Conservation (phyloP, 1,284 basidiomycete genomes). For the Ustilago lituana region DNA sequence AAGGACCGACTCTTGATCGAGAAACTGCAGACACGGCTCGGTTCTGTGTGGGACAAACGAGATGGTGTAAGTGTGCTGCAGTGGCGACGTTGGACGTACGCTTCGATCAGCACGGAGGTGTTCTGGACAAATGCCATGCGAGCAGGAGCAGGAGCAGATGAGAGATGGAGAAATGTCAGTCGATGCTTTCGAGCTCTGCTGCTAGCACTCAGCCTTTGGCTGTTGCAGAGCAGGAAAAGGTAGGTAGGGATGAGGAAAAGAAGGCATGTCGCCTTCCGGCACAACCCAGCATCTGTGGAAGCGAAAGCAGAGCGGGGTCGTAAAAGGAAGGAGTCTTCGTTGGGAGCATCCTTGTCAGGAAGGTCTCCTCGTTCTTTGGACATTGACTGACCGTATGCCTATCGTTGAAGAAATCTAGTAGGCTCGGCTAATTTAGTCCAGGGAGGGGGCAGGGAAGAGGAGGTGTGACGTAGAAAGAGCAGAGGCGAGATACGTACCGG, state of each 20-base stretch:
- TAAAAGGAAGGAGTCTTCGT: conserved; percentile 50
- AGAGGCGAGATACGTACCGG: conserved; percentile 73
- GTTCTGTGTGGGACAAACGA: conserved; percentile 88
- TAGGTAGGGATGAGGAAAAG: not conserved
- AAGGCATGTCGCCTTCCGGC: conserved; percentile 51
- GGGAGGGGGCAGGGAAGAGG: not conserved
- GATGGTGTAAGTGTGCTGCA: conserved; percentile 84
- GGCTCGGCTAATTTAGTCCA: conserved; percentile 57
- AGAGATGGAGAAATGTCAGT: conserved; percentile 8
- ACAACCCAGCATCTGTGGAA: conserved; percentile 46
- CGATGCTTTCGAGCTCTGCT: not conserved
- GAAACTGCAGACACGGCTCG: conserved; percentile 73
- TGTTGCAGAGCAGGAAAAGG: too few species aligned
- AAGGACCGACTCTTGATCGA: conserved; percentile 44
- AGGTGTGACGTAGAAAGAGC: not conserved
- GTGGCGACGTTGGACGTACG: conserved; percentile 40
- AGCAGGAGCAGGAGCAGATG: not conserved
- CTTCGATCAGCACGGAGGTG: conserved; percentile 74
- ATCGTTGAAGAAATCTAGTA: conserved; percentile 48
- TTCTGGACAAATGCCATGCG: conserved; percentile 71
- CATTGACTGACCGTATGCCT: conserved; percentile 58
- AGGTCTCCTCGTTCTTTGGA: conserved; percentile 56
- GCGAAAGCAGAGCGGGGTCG: conserved; percentile 46
- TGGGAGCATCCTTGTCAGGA: conserved; percentile 56
- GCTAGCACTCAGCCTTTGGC: too few species aligned